A percentile compares a stretch with the other conserved stretches of the same genome.
Conservation (phyloP, 2,329 filamentous ascomycete species). For the Cytospora chrysosperma region DNA sequence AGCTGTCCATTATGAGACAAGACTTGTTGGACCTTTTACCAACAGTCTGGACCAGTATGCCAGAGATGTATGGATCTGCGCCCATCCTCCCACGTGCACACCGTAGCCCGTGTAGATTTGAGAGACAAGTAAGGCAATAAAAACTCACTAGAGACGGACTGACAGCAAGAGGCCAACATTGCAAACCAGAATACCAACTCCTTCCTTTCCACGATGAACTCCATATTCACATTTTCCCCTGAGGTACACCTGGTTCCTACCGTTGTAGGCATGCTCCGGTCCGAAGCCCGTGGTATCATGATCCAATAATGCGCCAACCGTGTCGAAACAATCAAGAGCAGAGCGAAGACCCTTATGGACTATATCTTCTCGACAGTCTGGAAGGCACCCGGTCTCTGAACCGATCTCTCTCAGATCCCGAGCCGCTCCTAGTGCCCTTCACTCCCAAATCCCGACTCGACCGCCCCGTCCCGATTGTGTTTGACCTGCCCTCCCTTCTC, state of each 20-base stretch:
- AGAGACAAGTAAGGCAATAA: not conserved
- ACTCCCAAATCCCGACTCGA: constrained; percentile 26
- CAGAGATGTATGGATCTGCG: not conserved
- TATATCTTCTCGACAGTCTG: constrained; percentile 25
- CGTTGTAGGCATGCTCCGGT: not conserved
- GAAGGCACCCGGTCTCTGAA: constrained; percentile 27
- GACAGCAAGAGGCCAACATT: not conserved
- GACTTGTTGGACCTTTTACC: not conserved
- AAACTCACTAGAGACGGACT: not conserved
- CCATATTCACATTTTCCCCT: not conserved
- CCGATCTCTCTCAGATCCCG: constrained; percentile 37
- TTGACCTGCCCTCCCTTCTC: constrained; percentile 30
- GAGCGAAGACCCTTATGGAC: constrained; percentile 11
- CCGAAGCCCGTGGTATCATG: constrained; percentile 9
- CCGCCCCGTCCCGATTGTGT: constrained; percentile 23
- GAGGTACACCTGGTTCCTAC: not conserved
- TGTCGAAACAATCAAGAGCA: not conserved
- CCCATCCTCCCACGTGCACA: not conserved
- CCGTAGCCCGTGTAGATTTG: not conserved
- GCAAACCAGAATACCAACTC: not conserved
- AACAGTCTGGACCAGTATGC: not conserved
- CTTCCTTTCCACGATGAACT: not conserved
- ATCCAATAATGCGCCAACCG: not conserved
- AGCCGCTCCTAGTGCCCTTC: constrained; percentile 30
- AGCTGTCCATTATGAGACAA: not conserved